These are phyloP conservation scores for Parafenestella ontariensis DNA, from an alignment of 2,329 filamentous ascomycete genomes.

Conservation along the genomic window DNA sequence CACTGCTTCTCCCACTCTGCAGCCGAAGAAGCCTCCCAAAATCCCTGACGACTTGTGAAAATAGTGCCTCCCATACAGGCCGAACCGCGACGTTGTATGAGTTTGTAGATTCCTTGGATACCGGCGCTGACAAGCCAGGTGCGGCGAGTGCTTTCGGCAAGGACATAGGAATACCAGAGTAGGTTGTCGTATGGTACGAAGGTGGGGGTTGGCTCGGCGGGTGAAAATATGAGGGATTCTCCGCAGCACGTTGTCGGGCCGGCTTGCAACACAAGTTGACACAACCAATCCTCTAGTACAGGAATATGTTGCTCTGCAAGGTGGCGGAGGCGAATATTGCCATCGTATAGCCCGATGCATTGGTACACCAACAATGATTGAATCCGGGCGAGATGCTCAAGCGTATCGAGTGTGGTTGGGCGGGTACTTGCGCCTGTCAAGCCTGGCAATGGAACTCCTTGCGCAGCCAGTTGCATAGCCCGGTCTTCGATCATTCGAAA, in stretches of 20 bases:
- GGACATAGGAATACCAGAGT: slow-evolving; percentile 6
- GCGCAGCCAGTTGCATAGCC: not conserved
- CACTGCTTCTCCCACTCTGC: slow-evolving; percentile 3
- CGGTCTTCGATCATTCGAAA: slow-evolving; percentile 1
- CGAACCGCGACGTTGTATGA: not conserved
- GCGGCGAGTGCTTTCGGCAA: slow-evolving; percentile 2
- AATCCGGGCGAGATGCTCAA: not conserved
- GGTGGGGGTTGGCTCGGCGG: not conserved
- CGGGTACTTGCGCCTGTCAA: not conserved
- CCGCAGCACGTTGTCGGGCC: not conserved
- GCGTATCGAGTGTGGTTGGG: not conserved
- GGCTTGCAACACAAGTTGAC: not conserved
- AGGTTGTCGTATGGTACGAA: not conserved
- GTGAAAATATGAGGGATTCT: not conserved
- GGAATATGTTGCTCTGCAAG: not conserved
- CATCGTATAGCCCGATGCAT: slow-evolving; percentile 1
- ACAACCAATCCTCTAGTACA: slow-evolving; percentile 3
- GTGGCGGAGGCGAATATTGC: not conserved
- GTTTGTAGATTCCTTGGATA: slow-evolving; percentile 1
- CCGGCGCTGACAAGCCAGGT: slow-evolving; percentile 3
- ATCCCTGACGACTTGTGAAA: slow-evolving; percentile 3
- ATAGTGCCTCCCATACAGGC: not conserved
- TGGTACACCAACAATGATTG: slow-evolving; percentile 4
- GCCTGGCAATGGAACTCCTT: not conserved
- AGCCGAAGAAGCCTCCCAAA: slow-evolving; percentile 4